Evolutionary conservation across 2,329 filamentous ascomycete genomes (phyloP).

Genomic region (Ophidiomyces ophidiicola): DNA sequence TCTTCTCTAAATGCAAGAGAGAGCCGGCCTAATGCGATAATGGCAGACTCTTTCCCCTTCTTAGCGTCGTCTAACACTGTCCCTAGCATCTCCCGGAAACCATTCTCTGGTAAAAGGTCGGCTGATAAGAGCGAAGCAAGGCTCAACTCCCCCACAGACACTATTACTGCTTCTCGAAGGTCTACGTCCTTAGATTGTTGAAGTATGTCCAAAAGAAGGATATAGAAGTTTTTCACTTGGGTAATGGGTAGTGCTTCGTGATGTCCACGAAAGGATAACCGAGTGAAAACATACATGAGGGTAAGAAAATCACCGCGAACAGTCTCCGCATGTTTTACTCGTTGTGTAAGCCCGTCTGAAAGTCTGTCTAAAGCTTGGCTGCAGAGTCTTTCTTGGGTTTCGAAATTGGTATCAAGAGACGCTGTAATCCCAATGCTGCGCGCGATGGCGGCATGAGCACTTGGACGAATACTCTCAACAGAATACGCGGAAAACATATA

Average conservation of each 20-base stretch:
- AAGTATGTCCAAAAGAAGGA: slow-evolving; percentile 41
- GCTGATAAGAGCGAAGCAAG: slow-evolving; percentile 43
- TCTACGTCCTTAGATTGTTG: slow-evolving; percentile 42
- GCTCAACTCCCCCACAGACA: slow-evolving; percentile 50
- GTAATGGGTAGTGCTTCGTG: slow-evolving; percentile 23
- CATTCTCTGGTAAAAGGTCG: slow-evolving; percentile 20
- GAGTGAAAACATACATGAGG: slow-evolving; percentile 46
- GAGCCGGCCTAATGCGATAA: slow-evolving; percentile 66
- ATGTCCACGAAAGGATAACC: slow-evolving; percentile 41
- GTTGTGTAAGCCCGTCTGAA: slow-evolving; percentile 17
- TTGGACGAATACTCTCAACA: neutral
- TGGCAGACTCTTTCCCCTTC: slow-evolving; percentile 68
- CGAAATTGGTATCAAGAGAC: slow-evolving; percentile 52
- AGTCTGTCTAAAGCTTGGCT: too few species aligned
- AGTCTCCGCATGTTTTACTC: slow-evolving; percentile 34
- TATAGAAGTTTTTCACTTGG: slow-evolving; percentile 34
- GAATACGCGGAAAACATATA: slow-evolving; percentile 24
- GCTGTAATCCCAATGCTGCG: slow-evolving; percentile 64
- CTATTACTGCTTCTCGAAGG: slow-evolving; percentile 46
- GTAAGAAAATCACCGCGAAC: slow-evolving; percentile 50
- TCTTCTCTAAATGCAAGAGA: slow-evolving; percentile 42
- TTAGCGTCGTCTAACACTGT: slow-evolving; percentile 58
- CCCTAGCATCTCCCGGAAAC: slow-evolving; percentile 43
- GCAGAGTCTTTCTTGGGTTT: too few species aligned
- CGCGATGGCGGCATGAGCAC: slow-evolving; percentile 48